A percentile compares a stretch with the other conserved stretches of the same genome.
Evolutionary conservation across 306 rosid genomes (phyloP).

Genomic region (Rosa persica): DNA sequence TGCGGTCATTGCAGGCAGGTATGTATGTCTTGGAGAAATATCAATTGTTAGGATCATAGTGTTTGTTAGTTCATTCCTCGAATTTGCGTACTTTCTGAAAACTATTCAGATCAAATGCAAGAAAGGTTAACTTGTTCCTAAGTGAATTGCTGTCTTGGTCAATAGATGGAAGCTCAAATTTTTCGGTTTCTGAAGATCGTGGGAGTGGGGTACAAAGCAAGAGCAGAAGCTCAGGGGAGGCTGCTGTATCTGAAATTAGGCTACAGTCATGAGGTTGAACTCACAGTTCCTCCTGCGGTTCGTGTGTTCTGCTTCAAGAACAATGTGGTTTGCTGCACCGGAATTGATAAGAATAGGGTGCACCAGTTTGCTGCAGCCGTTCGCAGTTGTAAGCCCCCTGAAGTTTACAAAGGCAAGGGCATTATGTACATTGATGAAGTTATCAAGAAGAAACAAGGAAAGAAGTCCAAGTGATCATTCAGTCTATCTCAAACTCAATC

Average conservation of each 20-base stretch:
- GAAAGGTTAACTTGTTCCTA: not conserved
- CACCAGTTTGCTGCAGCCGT: constrained; percentile 85
- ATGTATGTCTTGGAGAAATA: no score
- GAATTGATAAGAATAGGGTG: constrained; percentile 78
- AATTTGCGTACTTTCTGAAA: not conserved
- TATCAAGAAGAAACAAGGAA: constrained; percentile 78
- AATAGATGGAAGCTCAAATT: constrained; percentile 63
- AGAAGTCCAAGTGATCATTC: constrained; percentile 69
- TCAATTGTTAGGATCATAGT: not conserved
- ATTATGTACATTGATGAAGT: constrained; percentile 81
- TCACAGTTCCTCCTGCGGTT: constrained; percentile 74
- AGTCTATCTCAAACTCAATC: not conserved
- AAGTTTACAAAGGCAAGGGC: constrained; percentile 93
- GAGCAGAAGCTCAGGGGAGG: constrained; percentile 80
- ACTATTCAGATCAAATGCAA: no score
- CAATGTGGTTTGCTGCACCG: constrained; percentile 88
- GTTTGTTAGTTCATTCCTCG: no score
- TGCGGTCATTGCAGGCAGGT: not conserved
- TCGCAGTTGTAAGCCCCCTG: constrained; percentile 83
- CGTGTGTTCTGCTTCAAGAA: constrained; percentile 89
- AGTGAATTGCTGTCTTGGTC: not conserved
- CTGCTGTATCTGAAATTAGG: constrained; percentile 74
- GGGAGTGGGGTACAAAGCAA: constrained; percentile 89
- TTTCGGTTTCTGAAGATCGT: constrained; percentile 78
- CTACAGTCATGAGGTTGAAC: constrained; percentile 85